Evolutionary conservation across 75 land plant genomes (phyloP).

Genomic region (Selaginella moellendorffii): DNA sequence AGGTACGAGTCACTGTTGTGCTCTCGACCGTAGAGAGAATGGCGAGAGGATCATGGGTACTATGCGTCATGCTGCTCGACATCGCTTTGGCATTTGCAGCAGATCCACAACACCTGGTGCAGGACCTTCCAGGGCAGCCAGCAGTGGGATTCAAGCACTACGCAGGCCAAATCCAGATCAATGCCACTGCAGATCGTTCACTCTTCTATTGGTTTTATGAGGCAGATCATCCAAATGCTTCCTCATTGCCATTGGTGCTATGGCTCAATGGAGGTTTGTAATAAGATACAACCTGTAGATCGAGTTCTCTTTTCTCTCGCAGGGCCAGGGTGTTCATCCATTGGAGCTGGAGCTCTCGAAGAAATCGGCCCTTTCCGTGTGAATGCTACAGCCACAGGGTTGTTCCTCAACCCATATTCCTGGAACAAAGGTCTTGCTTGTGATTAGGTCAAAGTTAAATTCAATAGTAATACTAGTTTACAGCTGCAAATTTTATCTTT

Average conservation of each 20-base stretch:
- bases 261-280: conserved; percentile 87
- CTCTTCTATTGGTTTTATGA: conserved; percentile 86
- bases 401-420: background rate
- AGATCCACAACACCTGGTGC: background rate
- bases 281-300: background rate
- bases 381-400: background rate
- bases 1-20: no score
- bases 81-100: no score
- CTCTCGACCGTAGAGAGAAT: no score
- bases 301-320: background rate
- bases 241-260: conserved; percentile 42
- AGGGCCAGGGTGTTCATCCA: conserved; percentile 8
- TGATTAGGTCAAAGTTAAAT: background rate
- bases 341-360: conserved; percentile 3
- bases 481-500: conserved; percentile 16
- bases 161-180: conserved; percentile 65
- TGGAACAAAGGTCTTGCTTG: background rate
- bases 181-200: conserved; percentile 43
- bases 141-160: conserved; percentile 51
- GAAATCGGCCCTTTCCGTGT: conserved; percentile 2
- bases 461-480: background rate
- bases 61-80: no score
- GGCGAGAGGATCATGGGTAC: no score
- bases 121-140: conserved; percentile 56
- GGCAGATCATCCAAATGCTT: conserved; percentile 23